Conservation (phyloP, 352 stramenopile species). For the Globisporangium yorkense region DNA sequence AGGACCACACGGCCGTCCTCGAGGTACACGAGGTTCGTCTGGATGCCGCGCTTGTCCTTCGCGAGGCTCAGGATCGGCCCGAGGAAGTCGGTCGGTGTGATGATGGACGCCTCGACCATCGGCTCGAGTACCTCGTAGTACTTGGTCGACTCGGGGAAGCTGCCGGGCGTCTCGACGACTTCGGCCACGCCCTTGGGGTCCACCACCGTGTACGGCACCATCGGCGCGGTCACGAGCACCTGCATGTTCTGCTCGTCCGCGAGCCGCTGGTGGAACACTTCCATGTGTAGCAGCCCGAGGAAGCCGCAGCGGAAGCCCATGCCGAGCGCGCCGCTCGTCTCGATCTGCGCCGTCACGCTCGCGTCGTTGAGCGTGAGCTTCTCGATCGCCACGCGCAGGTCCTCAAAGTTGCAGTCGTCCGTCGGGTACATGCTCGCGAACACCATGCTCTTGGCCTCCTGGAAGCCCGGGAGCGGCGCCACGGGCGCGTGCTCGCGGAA, state of each 20-base stretch:
- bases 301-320: conserved; percentile 97
- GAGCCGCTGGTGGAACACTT: conserved; percentile 98
- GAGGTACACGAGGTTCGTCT: conserved; percentile 93
- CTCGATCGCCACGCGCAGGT: conserved; percentile 94
- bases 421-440: conserved; percentile 98
- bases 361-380: conserved; percentile 97
- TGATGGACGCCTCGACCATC: conserved; percentile 95
- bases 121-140: conserved; percentile 91
- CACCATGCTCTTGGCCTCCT: conserved; percentile 93
- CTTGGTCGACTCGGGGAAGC: conserved; percentile 79
- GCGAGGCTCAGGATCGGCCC: conserved; percentile 93
- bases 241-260: conserved; percentile 97
- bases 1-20: conserved; percentile 94
- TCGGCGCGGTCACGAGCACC: conserved; percentile 97
- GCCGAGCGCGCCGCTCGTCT: conserved; percentile 92
- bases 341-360: conserved; percentile 93
- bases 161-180: conserved; percentile 67
- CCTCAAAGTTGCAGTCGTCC: conserved; percentile 94
- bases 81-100: conserved; percentile 94
- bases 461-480: conserved; percentile 68
- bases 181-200: conserved; percentile 34
- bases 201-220: conserved; percentile 96
- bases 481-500: conserved; percentile 62
- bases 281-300: conserved; percentile 96
- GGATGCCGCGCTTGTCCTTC: conserved; percentile 85